phyloP scores from a whole-genome alignment of 148 eudicot species.

The Amaranthus hypochondriacus region DNA sequence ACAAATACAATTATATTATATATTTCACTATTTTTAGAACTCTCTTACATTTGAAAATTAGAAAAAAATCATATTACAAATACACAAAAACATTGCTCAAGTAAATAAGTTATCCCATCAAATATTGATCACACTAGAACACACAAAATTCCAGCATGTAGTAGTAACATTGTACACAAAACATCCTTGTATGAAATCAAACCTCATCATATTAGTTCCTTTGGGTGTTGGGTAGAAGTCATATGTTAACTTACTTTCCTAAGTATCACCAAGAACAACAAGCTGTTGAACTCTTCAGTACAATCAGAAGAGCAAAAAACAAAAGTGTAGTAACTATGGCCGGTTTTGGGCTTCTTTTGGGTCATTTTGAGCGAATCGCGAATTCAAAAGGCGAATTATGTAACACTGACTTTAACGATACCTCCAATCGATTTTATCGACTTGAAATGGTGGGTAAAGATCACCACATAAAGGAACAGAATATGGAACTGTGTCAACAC shows the following conservation, averaged over 20 bases:
- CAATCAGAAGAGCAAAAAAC: constrained; percentile 16
- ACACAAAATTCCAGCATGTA: neutral
- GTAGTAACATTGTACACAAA: neutral
- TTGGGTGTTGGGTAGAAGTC: neutral
- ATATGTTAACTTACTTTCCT: constrained; percentile 9
- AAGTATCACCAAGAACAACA: constrained; percentile 40
- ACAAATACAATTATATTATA: neutral
- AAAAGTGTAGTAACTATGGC: constrained; percentile 2
- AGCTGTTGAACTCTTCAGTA: constrained; percentile 56
- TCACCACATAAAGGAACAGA: constrained; percentile 48
- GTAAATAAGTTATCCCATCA: neutral
- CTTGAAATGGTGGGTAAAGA: constrained; percentile 53
- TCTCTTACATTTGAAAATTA: neutral
- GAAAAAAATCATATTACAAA: neutral
- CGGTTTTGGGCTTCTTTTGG: too few species aligned
- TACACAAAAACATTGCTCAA: neutral
- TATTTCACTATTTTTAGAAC: too few species aligned
- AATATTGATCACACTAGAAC: neutral
- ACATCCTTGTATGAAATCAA: neutral
- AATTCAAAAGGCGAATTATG: too few species aligned
- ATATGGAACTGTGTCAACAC: constrained; percentile 46
- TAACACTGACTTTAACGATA: constrained; percentile 14
- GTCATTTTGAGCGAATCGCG: too few species aligned
- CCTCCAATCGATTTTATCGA: constrained; percentile 38
- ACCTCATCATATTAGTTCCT: neutral